Evolutionary conservation across 768 basidiomycete species (phyloP), one percentile per base, ranked within the genome.

Genomic region (Porpolomopsis calyptriformis): DNA sequence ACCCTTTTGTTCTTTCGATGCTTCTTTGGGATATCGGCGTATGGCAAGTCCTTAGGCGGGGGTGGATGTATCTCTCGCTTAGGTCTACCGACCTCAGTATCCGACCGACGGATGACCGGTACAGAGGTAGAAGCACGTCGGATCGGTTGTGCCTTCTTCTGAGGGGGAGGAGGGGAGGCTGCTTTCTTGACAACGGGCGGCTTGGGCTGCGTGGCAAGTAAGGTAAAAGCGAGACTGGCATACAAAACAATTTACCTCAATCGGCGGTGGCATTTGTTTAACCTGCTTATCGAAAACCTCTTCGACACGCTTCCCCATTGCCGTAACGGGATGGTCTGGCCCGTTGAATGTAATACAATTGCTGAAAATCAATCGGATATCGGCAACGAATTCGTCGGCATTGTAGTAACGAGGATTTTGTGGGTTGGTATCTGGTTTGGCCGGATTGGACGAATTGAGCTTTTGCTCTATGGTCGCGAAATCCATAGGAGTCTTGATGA

Each of bases 21-120:
- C 61, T 82, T 82, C 67, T 80, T 83, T 24, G 85, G 81, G 2
- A 59, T 72, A 59, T 89, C 87, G 10, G 77, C 77, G 59, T 94
- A 96, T 0, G 83, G 76, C 8, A 92, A 64, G 56, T 97, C 94
- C 63, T 91, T 93, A 0, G 91, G 81, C 18, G 90, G 85, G 9
- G 93, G 94, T 3, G 94, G 89, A 58, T 97, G 94, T 23, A 97
- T 93, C 63, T 99, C 96, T 45, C 96, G 87, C 67, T 97, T 98
- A 1, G 94, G 94, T n/a, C 96, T 80, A 19, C 76, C 75, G 20
- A 72, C 68, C 49, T 72, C 60, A 23, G 74, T 71, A 4, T 89
- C 87, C 20, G 80, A 83, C 38, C 90, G 85, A 46, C 90, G 77
- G 53, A 91, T 86, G 47, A 79, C 77, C 34, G 91, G 89, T 2